These are phyloP conservation scores for Cinchona pubescens DNA, from an alignment of 257 asterid species.

Conservation along the genomic window DNA sequence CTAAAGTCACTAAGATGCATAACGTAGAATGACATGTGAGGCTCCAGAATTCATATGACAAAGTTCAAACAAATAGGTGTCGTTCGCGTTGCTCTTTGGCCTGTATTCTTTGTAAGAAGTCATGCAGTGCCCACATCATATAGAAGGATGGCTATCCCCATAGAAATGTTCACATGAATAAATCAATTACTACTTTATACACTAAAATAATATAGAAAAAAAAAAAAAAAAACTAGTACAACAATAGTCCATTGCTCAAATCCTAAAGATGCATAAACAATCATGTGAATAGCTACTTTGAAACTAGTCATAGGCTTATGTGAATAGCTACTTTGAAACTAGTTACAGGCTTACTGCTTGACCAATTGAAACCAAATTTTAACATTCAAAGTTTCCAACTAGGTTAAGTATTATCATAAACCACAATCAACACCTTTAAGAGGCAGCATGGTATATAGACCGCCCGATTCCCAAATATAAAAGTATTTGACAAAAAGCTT, in stretches of 20 bases:
- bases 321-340: not conserved
- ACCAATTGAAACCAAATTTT: not conserved
- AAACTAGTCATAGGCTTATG: not conserved
- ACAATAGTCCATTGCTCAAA: too few relatives aligned
- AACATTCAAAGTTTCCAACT: not conserved
- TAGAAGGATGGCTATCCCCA: not conserved
- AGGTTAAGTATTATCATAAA: not conserved
- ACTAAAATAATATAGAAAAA: too few relatives aligned
- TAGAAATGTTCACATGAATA: too few relatives aligned
- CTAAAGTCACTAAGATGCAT: not conserved
- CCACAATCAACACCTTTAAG: not conserved
- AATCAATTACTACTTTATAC: too few relatives aligned
- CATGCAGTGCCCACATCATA: not conserved
- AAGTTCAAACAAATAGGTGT: not conserved
- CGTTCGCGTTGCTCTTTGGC: not conserved
- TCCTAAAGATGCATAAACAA: not conserved
- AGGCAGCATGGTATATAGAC: slow-evolving; percentile 2
- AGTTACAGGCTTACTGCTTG: not conserved
- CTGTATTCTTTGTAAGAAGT: not conserved
- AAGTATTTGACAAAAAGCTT: slow-evolving; percentile 28
- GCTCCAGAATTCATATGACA: not conserved
- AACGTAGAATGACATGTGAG: not conserved
- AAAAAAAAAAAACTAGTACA: too few relatives aligned
- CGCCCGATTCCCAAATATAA: not conserved
- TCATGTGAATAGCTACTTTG: not conserved